phyloP scores from a whole-genome alignment of 75 land plant genomes.

The Azolla pinnata region DNA sequence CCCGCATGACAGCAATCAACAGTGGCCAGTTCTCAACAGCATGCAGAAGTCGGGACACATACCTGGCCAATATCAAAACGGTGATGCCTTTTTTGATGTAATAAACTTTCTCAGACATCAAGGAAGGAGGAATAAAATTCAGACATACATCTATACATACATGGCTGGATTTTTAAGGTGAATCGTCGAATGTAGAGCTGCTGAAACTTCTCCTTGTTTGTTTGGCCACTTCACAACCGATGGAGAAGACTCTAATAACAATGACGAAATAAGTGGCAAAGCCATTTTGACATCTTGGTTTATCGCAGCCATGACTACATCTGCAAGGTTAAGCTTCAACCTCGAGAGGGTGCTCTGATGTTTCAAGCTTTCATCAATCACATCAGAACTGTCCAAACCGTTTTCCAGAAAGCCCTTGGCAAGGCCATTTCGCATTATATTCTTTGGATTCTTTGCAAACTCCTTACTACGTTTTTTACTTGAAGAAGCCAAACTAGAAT shows the following conservation, averaged over 20 bases:
- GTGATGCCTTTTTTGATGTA: too few relatives aligned
- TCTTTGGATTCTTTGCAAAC: not conserved
- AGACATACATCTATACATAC: constrained; percentile 6
- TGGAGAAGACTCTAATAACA: not conserved
- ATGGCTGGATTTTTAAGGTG: constrained; percentile 3
- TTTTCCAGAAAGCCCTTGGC: constrained; percentile 18
- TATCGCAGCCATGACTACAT: constrained; percentile 14
- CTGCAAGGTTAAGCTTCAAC: constrained; percentile 12
- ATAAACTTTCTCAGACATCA: too few relatives aligned
- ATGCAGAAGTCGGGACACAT: constrained; percentile 10
- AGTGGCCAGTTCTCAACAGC: constrained; percentile 15
- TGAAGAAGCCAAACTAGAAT: too few relatives aligned
- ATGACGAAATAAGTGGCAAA: constrained; percentile 2
- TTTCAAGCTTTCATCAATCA: not conserved
- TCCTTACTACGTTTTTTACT: constrained; percentile 1
- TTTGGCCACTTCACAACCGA: constrained; percentile 21
- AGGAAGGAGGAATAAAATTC: too few relatives aligned
- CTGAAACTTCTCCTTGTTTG: constrained; percentile 22
- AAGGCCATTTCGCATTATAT: constrained; percentile 4
- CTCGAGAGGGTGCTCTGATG: constrained; percentile 12
- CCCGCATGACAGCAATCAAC: constrained; percentile 10
- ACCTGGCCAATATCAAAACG: constrained; percentile 9
- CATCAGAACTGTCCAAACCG: constrained; percentile 3
- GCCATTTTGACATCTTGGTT: constrained; percentile 3
- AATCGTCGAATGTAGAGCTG: constrained; percentile 6